Conservation (phyloP, 495 filamentous ascomycete species). For the Trichoderma asperelloides region DNA sequence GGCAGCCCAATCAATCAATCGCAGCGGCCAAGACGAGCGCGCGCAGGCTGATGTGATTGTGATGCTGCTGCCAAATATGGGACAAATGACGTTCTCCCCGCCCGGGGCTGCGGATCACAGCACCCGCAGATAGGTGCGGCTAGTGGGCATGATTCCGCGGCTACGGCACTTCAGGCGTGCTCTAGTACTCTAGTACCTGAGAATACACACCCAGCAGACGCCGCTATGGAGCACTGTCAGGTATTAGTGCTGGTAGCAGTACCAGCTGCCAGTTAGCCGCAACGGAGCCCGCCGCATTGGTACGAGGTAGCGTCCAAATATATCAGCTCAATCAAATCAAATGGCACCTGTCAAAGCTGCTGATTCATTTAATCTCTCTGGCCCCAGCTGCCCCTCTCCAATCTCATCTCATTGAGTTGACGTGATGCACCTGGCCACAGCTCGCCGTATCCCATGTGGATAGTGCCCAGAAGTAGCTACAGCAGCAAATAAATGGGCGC, state of each 20-base stretch:
- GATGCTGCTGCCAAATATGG: neutral
- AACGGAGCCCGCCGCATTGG: no score
- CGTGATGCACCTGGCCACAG: neutral
- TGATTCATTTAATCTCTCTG: neutral
- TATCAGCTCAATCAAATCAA: neutral
- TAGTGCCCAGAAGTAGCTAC: no score
- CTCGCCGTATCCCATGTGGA: no score
- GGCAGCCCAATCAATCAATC: neutral
- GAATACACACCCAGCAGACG: neutral
- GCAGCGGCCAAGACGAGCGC: no score
- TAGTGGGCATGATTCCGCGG: neutral
- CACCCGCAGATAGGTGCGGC: neutral
- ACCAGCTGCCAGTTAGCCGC: neutral
- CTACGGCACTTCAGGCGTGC: neutral
- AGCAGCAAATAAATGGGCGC: no score
- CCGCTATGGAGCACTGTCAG: neutral
- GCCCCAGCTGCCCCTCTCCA: neutral
- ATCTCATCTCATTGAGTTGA: neutral
- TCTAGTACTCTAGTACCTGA: neutral
- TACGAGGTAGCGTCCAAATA: no score
- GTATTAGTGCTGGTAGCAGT: neutral
- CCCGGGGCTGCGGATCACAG: neutral
- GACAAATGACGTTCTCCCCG: slow-evolving; percentile 1
- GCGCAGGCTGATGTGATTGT: neutral
- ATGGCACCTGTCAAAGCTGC: neutral